Conservation (phyloP, 1,284 basidiomycete genomes). For the Pascua sp. region DNA sequence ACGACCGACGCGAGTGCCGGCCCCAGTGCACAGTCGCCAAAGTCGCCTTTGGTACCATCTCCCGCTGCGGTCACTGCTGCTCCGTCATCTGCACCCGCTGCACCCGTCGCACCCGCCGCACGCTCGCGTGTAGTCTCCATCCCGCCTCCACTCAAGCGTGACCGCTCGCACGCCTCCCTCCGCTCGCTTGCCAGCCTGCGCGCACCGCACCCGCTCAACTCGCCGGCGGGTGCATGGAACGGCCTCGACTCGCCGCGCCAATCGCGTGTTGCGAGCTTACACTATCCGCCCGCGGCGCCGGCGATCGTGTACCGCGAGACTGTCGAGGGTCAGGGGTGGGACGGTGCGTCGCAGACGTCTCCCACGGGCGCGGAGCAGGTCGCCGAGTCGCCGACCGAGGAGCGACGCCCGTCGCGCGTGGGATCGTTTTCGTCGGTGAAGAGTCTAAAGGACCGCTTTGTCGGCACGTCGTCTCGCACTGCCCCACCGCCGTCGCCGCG, state of each 20-base stretch:
- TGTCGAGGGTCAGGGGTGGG: slow-evolving; percentile 36
- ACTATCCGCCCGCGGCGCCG: slow-evolving; percentile 41
- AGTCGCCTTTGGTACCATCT: not conserved
- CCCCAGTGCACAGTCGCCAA: not conserved
- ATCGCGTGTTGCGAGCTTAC: slow-evolving; percentile 32
- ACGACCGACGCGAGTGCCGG: not conserved
- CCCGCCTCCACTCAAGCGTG: too few species aligned
- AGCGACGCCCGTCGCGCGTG: slow-evolving; percentile 6
- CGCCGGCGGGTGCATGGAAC: slow-evolving; percentile 23
- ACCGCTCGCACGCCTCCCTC: slow-evolving; percentile 28
- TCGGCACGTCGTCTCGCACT: not conserved
- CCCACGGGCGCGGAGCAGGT: not conserved
- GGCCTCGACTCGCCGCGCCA: slow-evolving; percentile 19
- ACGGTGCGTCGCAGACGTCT: not conserved
- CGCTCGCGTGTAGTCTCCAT: slow-evolving; percentile 10
- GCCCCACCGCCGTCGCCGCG: not conserved
- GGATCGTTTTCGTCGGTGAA: slow-evolving; percentile 26
- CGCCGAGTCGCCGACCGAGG: not conserved
- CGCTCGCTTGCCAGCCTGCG: slow-evolving; percentile 42
- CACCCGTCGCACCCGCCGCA: not conserved
- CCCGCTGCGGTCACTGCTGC: not conserved
- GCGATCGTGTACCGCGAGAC: slow-evolving; percentile 39
- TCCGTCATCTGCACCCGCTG: not conserved
- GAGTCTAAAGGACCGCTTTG: slow-evolving; percentile 19
- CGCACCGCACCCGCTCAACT: slow-evolving; percentile 46